These are phyloP conservation scores for Royoungia palumana DNA, from an alignment of 768 basidiomycete genomes.

Conservation along the genomic window DNA sequence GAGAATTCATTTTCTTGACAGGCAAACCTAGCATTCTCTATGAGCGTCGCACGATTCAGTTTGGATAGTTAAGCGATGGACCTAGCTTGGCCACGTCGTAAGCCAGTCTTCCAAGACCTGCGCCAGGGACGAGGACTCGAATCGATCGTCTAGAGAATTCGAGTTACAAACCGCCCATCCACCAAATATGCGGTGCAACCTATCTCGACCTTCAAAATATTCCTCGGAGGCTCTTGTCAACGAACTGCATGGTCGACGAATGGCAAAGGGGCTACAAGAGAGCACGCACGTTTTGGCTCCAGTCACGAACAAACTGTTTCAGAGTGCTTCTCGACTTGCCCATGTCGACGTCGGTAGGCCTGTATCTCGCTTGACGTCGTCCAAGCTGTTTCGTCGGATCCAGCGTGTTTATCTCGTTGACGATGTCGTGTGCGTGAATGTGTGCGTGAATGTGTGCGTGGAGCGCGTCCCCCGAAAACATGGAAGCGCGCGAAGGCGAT, in stretches of 20 bases:
- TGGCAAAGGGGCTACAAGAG: not conserved
- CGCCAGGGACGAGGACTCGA: slow-evolving; percentile 84
- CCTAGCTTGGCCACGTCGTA: slow-evolving; percentile 85
- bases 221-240: slow-evolving; percentile 70
- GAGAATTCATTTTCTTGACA: slow-evolving; percentile 97
- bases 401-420: slow-evolving; percentile 3
- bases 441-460: too few relatives aligned
- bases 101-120: slow-evolving; percentile 83
- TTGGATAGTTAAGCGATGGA: slow-evolving; percentile 29
- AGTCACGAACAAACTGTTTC: slow-evolving; percentile 91
- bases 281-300: slow-evolving; percentile 71
- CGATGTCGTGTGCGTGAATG: slow-evolving; percentile 33
- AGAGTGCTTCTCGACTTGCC: slow-evolving; percentile 90
- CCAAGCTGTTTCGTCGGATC: slow-evolving; percentile 12
- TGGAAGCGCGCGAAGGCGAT: slow-evolving; percentile 16
- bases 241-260: not conserved
- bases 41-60: not conserved
- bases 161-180: not conserved
- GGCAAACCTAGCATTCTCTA: slow-evolving; percentile 59
- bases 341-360: slow-evolving; percentile 72
- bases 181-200: slow-evolving; percentile 30
- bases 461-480: slow-evolving; percentile 22
- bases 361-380: slow-evolving; percentile 31
- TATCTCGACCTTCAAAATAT: slow-evolving; percentile 53
- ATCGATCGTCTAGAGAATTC: slow-evolving; percentile 42